Evolutionary conservation across 2,329 filamentous ascomycete genomes (phyloP), one percentile per base, ranked within the genome.

Genomic region (Hysterium pulicare): DNA sequence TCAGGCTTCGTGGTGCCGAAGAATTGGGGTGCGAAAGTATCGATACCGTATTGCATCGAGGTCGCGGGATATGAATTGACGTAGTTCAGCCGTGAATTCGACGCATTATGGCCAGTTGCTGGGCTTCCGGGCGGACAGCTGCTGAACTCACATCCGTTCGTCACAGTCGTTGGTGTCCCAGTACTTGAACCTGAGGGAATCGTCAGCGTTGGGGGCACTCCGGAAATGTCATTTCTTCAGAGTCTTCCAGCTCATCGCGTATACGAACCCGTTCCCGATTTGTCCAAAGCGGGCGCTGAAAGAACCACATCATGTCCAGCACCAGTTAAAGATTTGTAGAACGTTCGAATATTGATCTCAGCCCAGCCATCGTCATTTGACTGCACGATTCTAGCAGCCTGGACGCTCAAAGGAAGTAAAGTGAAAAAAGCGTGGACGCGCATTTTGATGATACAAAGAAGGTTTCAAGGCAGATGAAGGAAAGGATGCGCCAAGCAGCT

Each of bases 341-440:
- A 69, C 0, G 74, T 72, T 13, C 84, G 77, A 38, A 83, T 67
- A 55, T 87, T 85, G 31, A 75, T 74, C 67, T 86, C 84, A 4
- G 83, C 82, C 84, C 84, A 87, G 24, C 84, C 84, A 58, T 87
- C 84, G 50, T 87, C 84, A 62, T 87, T 87, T 50, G 77, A 76
- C 43, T 83, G 79, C 41, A 87, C 58, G 54, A 84, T 78, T 51
- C 80, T 79, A 42, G 58, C 61, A 11, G 67, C 68, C 17, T 62
- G 44, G 1, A 55, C 60, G 31, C 66, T 66, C 26, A 64, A 31
- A 5, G 38, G 44, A 33, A 41, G 42, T 49, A 42, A 28, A 32
- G 41, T 16, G 40, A 38, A 8, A 33, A 23, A 19, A 33, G 31
- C 26, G 36, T 20, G 11, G 31, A 42, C 19, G 34, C 43, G 38